Conservation (phyloP, 257 asterid genomes). For the Scutellaria barbata region DNA sequence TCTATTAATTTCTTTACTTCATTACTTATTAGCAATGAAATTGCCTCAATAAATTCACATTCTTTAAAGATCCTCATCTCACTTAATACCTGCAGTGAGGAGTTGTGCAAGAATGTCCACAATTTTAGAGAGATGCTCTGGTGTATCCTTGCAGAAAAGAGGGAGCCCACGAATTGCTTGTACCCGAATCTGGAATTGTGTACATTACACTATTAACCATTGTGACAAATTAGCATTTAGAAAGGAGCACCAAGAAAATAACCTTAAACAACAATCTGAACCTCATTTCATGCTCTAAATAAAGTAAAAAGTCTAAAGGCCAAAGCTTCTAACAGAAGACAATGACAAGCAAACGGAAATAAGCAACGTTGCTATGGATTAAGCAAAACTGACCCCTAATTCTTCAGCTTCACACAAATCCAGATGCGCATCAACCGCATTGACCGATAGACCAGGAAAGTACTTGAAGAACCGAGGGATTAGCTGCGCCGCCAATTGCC, state of each 20-base stretch:
- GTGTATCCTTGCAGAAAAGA: conserved; percentile 97
- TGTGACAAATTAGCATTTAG: conserved; percentile 9
- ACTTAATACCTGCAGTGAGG: conserved; percentile 80
- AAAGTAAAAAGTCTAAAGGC: not conserved
- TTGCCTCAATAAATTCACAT: conserved; percentile 23
- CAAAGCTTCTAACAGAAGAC: conserved; percentile 28
- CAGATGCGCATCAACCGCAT: conserved; percentile 87
- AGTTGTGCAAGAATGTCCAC: conserved; percentile 97
- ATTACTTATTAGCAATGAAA: conserved; percentile 12
- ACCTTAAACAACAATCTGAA: conserved; percentile 6
- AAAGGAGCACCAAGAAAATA: not conserved
- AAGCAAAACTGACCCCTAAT: conserved; percentile 69
- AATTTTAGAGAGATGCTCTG: conserved; percentile 87
- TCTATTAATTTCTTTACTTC: not conserved
- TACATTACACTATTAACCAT: conserved; percentile 22
- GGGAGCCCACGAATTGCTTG: conserved; percentile 98
- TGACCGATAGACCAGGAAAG: conserved; percentile 69
- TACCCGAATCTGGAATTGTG: conserved; percentile 69
- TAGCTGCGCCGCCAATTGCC: conserved; percentile 93
- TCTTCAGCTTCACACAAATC: conserved; percentile 97
- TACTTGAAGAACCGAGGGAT: conserved; percentile 88
- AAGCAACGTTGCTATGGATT: conserved; percentile 1
- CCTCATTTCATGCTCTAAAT: not conserved
- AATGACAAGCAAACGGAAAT: conserved; percentile 12
- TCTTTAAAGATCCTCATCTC: conserved; percentile 26